These are phyloP conservation scores for Plasmodium gonderi DNA, from an alignment of 169 alveolate genomes.

Conservation along the genomic window DNA sequence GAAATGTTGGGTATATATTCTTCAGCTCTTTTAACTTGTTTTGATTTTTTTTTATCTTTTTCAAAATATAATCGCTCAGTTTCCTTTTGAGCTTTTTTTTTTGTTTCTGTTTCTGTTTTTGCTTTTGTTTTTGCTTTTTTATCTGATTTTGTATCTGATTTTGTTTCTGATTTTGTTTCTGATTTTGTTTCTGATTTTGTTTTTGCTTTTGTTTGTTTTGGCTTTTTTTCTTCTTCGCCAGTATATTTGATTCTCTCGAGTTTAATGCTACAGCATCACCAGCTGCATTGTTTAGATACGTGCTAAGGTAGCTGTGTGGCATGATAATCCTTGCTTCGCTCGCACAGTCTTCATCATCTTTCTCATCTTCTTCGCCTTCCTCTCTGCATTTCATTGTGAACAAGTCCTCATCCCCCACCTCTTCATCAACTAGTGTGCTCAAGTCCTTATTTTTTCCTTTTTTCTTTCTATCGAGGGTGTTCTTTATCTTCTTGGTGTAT, in stretches of 20 bases:
- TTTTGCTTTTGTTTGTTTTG: neutral
- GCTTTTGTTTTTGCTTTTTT: no score
- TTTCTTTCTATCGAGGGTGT: neutral
- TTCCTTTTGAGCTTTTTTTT: conserved; percentile 32
- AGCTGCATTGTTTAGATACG: neutral
- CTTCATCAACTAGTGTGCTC: neutral
- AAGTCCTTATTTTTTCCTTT: neutral
- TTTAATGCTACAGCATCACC: neutral
- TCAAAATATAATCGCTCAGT: conserved; percentile 52
- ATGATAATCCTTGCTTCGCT: neutral
- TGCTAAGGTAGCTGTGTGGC: neutral
- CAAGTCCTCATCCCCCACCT: neutral
- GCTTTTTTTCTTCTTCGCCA: neutral
- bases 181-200: no score
- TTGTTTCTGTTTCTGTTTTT: no score
- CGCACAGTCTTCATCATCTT: neutral
- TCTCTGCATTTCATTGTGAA: neutral
- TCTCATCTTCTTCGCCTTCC: neutral
- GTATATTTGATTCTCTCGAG: neutral
- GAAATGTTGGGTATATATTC: conserved; percentile 24
- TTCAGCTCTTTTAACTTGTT: conserved; percentile 39
- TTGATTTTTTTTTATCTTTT: conserved; percentile 29
- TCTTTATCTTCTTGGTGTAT: neutral
- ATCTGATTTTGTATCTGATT: no score
- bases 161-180: no score